phyloP scores from a whole-genome alignment of 805 yeast species.

The Kodamaea neixiangensis region DNA sequence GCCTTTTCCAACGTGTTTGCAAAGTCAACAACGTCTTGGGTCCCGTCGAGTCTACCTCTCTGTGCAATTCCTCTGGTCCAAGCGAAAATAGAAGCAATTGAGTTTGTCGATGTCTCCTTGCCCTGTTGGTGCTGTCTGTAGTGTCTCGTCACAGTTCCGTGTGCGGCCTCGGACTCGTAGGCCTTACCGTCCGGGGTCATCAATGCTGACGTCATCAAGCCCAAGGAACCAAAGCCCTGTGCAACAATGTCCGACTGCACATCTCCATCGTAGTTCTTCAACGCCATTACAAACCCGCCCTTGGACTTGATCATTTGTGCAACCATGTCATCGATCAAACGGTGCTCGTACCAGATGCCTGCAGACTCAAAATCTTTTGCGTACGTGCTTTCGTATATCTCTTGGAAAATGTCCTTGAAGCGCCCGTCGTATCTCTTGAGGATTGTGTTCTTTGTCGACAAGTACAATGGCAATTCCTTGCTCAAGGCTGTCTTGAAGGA shows the following conservation, averaged over 20 bases:
- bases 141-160: conserved; percentile 97
- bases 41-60: conserved; percentile 85
- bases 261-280: conserved; percentile 98
- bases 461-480: conserved; percentile 75
- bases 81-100: conserved; percentile 95
- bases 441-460: conserved; percentile 93
- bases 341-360: conserved; percentile 96
- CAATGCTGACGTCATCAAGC: conserved; percentile 96
- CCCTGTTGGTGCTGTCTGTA: conserved; percentile 96
- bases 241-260: conserved; percentile 97
- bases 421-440: conserved; percentile 92
- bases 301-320: conserved; percentile 96
- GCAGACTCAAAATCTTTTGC: conserved; percentile 67
- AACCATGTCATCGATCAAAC: conserved; percentile 97
- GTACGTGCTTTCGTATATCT: conserved; percentile 69
- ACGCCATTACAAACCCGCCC: conserved; percentile 93
- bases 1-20: conserved; percentile 81
- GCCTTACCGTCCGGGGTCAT: conserved; percentile 96
- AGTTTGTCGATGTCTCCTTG: conserved; percentile 94
- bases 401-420: conserved; percentile 91
- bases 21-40: conserved; percentile 82
- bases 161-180: conserved; percentile 98
- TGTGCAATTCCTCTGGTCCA: conserved; percentile 94
- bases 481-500: conserved; percentile 86
- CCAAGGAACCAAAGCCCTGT: conserved; percentile 96